A percentile compares a stretch with the other conserved stretches of the same genome.
Evolutionary conservation across 768 basidiomycete species (phyloP).

Genomic region (Suillus sp.): DNA sequence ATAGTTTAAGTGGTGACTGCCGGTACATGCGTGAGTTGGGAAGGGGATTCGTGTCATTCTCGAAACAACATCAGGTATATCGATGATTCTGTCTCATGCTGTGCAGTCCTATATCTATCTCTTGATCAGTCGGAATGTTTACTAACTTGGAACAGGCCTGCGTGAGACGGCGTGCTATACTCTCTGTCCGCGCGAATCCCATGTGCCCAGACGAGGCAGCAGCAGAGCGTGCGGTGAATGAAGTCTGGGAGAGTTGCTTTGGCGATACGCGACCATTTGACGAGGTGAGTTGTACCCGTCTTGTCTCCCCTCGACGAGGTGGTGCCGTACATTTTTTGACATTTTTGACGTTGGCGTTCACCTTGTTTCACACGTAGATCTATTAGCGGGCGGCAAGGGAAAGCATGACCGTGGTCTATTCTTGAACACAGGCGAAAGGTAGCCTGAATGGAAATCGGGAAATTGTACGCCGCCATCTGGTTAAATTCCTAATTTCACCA

Average conservation of each 20-base stretch:
- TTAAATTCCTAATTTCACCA: background rate
- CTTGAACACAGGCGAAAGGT: background rate
- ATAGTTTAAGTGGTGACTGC: constrained; percentile 93
- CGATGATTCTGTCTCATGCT: constrained; percentile 11
- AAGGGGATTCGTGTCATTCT: constrained; percentile 76
- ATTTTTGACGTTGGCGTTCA: constrained; percentile 8
- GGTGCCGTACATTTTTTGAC: background rate
- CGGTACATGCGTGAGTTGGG: constrained; percentile 79
- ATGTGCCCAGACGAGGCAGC: constrained; percentile 72
- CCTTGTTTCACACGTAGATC: constrained; percentile 32
- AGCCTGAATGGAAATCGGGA: background rate
- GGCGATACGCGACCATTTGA: constrained; percentile 96
- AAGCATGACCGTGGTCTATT: constrained; percentile 10
- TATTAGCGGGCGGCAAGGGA: constrained; percentile 24
- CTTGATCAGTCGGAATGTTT: constrained; percentile 8
- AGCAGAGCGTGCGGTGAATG: constrained; percentile 90
- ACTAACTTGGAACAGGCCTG: constrained; percentile 60
- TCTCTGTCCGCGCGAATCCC: constrained; percentile 82
- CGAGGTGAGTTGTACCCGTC: constrained; percentile 58
- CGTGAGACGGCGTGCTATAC: constrained; percentile 82
- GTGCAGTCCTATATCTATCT: constrained; percentile 15
- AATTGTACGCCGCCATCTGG: background rate
- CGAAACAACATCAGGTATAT: constrained; percentile 91
- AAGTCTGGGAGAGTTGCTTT: constrained; percentile 97
- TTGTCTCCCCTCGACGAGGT: background rate